Base-by-base conservation (phyloP, 441 rosid species). In the Hypseocharis bilobata region DNA sequence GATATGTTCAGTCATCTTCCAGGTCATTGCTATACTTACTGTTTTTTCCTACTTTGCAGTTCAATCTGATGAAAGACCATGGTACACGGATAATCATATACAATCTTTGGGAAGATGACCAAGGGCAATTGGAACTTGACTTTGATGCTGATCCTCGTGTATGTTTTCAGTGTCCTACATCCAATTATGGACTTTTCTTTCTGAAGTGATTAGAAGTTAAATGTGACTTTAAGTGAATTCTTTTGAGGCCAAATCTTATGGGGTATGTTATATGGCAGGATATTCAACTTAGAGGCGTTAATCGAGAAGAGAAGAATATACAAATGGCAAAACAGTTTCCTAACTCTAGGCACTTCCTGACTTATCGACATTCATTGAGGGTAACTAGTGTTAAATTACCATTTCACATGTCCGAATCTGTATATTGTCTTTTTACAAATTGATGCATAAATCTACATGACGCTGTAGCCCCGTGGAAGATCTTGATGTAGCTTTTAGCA, bases 101-200 rank as follows among this genome's bases (percentile, higher is more conserved):
- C 71, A 87, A 87, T 66, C 84, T 89, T 30, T 89, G 92, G 92
- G 94, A 87, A 38, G 94, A 86, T 32, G 96, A 87, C 11, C 85
- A 82, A 54, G 84, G 83, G 36, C 28, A 72, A 22, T 59, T 79
- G 68, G 96, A 89, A 61, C 84, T 87, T 42, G 91, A 89, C 74
- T 89, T 89, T 22, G 88, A 80, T 26, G 69, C 85, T 0, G 85
- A 86, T 71, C 75, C 72, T 61, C 70, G 80, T 64, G 98, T 92
- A 72, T 45, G 84, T 64, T 23, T 61, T 32, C 51, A 11, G 30
- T 52, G 27, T 22, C 58, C 57, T 70, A 4, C 13, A 19, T 22
- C 27, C 13, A 27, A 56, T 54, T 68, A 2, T 44, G n/a, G n/a
- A n/a, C n/a, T 54, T 64, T 61, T 38, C n/a, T 25, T 44, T 34